Conservation (phyloP, 495 filamentous ascomycete genomes). For the Astrothelium macrocarpum region DNA sequence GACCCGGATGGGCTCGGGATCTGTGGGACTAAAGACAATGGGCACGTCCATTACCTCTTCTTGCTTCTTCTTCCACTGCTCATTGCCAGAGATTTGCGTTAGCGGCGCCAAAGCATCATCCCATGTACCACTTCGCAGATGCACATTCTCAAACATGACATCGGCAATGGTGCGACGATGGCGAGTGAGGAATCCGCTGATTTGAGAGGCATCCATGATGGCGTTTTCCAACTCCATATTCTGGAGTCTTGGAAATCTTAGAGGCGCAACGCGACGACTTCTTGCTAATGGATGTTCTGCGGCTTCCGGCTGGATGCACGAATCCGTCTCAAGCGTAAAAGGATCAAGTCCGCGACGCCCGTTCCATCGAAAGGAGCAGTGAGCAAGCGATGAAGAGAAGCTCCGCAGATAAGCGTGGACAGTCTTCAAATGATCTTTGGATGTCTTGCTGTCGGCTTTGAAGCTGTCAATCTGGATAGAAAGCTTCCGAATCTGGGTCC, state of each 20-base stretch:
- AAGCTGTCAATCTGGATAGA: constrained; percentile 38
- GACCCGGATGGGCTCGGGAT: constrained; percentile 19
- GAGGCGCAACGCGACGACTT: constrained; percentile 25
- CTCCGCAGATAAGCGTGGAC: constrained; percentile 61
- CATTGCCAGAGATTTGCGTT: constrained; percentile 44
- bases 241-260: constrained; percentile 49
- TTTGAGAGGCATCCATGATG: constrained; percentile 55
- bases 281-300: constrained; percentile 16
- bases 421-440: constrained; percentile 65
- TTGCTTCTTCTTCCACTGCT: constrained; percentile 41
- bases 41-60: constrained; percentile 34
- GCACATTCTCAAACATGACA: constrained; percentile 62
- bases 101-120: constrained; percentile 64
- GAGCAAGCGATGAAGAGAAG: constrained; percentile 51
- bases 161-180: constrained; percentile 57
- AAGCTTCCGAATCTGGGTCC: constrained; percentile 63
- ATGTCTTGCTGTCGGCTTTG: constrained; percentile 24
- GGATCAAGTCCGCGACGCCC: constrained; percentile 59
- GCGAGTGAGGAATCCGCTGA: constrained; percentile 48
- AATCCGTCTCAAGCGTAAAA: constrained; percentile 49
- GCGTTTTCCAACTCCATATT: constrained; percentile 58
- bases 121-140: constrained; percentile 57
- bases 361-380: constrained; percentile 61
- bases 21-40: constrained; percentile 21
- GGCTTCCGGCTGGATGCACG: constrained; percentile 34